phyloP scores from a whole-genome alignment of 306 rosid species.

The Fragaria ananassa region DNA sequence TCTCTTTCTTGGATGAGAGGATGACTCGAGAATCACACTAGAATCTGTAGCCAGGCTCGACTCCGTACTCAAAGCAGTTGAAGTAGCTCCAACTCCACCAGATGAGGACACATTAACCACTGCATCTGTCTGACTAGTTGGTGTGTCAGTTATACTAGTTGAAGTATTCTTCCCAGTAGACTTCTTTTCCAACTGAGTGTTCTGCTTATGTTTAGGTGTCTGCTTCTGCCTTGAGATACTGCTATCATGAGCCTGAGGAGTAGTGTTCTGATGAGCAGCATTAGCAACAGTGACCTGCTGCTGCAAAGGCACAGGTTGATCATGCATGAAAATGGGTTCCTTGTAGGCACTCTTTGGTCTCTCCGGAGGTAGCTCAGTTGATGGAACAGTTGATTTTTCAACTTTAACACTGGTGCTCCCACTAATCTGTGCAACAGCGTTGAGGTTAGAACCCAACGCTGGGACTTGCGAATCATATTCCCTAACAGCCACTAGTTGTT shows the following conservation, averaged over 20 bases:
- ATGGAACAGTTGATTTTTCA: slow-evolving; percentile 36
- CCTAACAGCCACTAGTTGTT: slow-evolving; percentile 22
- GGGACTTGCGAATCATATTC: slow-evolving; percentile 33
- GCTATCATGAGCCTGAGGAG: slow-evolving; percentile 44
- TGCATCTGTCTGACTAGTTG: slow-evolving; percentile 36
- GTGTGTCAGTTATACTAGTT: slow-evolving; percentile 25
- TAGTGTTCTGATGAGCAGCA: slow-evolving; percentile 26
- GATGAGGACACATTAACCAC: slow-evolving; percentile 29
- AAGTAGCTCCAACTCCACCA: slow-evolving; percentile 35
- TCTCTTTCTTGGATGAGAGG: slow-evolving; percentile 60
- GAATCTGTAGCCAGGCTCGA: slow-evolving; percentile 33
- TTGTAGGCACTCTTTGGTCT: slow-evolving; percentile 26
- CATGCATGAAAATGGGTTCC: slow-evolving; percentile 39
- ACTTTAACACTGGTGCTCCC: slow-evolving; percentile 30
- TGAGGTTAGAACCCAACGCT: slow-evolving; percentile 30
- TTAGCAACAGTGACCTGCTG: slow-evolving; percentile 45
- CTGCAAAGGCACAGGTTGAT: slow-evolving; percentile 39
- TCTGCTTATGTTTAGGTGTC: slow-evolving; percentile 61
- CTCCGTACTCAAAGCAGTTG: slow-evolving; percentile 31
- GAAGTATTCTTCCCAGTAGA: slow-evolving; percentile 41
- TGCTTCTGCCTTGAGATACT: slow-evolving; percentile 58
- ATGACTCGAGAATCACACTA: slow-evolving; percentile 40
- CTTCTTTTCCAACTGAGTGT: slow-evolving; percentile 38
- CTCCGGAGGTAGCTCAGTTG: slow-evolving; percentile 34
- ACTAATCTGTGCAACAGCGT: slow-evolving; percentile 29